These are phyloP conservation scores for Penicillium simplicissimum DNA, from an alignment of 495 filamentous ascomycete genomes.

Conservation along the genomic window DNA sequence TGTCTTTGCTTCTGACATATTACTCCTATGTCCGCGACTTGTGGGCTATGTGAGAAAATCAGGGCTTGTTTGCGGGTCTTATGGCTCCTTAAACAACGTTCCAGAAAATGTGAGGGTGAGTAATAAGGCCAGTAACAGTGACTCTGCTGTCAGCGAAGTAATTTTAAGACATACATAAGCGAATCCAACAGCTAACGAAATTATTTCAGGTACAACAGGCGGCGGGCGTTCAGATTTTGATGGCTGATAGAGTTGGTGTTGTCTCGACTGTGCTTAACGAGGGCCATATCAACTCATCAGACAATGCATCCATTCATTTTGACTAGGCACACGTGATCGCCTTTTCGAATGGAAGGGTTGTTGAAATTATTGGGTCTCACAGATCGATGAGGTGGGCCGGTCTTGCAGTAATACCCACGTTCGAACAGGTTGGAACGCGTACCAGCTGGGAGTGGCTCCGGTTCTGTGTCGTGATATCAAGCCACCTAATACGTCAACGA, in stretches of 20 bases:
- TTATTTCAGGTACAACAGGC: slow-evolving; percentile 21
- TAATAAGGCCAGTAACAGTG: slow-evolving; percentile 1
- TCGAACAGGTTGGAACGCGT: too few relatives aligned
- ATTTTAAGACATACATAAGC: neutral
- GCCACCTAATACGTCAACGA: too few relatives aligned
- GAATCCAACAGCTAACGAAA: neutral
- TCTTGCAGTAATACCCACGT: too few relatives aligned
- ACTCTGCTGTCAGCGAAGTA: neutral
- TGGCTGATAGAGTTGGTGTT: slow-evolving; percentile 22
- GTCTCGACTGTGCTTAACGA: slow-evolving; percentile 14
- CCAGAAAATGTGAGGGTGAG: slow-evolving; percentile 29
- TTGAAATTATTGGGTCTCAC: neutral
- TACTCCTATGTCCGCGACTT: slow-evolving; percentile 38
- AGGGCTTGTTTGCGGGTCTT: slow-evolving; percentile 31
- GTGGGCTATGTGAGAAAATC: slow-evolving; percentile 16
- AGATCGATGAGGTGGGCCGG: neutral
- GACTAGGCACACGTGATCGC: neutral
- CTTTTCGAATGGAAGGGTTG: neutral
- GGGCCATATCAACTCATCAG: neutral
- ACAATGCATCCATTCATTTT: neutral
- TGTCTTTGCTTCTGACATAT: slow-evolving; percentile 34
- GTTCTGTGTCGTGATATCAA: too few relatives aligned
- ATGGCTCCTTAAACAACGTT: slow-evolving; percentile 37
- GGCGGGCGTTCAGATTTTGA: slow-evolving; percentile 27
- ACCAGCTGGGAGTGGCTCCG: too few relatives aligned